Evolutionary conservation across 345 rosid genomes (phyloP).

Genomic region (Aquilaria malaccensis): DNA sequence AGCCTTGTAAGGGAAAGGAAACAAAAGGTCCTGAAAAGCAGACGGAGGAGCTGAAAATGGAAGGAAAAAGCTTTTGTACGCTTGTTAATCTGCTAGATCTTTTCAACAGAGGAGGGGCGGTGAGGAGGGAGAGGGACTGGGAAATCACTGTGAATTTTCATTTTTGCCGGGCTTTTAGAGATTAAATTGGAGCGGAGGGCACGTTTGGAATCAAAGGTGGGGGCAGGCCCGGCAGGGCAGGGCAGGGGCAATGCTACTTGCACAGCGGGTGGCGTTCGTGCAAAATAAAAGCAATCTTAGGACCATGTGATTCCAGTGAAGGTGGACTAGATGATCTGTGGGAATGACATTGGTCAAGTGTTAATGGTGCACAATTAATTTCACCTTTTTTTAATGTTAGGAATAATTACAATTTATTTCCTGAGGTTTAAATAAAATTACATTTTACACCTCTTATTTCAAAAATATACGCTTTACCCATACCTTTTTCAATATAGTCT

Average conservation of each 20-base stretch:
- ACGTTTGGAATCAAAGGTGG: slow-evolving; percentile 7
- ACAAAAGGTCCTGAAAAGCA: background rate
- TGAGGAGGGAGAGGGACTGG: slow-evolving; percentile 5
- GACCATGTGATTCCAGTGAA: background rate
- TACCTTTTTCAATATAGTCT: too few relatives aligned
- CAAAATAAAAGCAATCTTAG: background rate
- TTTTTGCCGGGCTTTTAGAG: slow-evolving; percentile 13
- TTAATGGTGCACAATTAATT: too few relatives aligned
- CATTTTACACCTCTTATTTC: too few relatives aligned
- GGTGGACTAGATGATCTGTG: background rate
- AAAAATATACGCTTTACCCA: too few relatives aligned
- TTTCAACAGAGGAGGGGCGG: background rate
- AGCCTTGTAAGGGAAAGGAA: too few relatives aligned
- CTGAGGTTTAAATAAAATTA: too few relatives aligned
- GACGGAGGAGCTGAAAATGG: background rate
- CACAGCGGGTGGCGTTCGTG: too few relatives aligned
- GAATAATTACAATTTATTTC: too few relatives aligned
- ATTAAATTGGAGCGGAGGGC: background rate
- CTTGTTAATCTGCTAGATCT: background rate
- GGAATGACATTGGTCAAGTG: too few relatives aligned
- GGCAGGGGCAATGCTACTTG: background rate
- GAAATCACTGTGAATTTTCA: background rate
- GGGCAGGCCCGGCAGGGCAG: background rate
- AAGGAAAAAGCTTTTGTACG: background rate
- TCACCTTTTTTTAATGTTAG: too few relatives aligned